Percentiles rank a stretch among this genome's conserved stretches.
These are phyloP conservation scores for Penicillium sp. DNA, from an alignment of 2,329 filamentous ascomycete species.

Conservation along the genomic window DNA sequence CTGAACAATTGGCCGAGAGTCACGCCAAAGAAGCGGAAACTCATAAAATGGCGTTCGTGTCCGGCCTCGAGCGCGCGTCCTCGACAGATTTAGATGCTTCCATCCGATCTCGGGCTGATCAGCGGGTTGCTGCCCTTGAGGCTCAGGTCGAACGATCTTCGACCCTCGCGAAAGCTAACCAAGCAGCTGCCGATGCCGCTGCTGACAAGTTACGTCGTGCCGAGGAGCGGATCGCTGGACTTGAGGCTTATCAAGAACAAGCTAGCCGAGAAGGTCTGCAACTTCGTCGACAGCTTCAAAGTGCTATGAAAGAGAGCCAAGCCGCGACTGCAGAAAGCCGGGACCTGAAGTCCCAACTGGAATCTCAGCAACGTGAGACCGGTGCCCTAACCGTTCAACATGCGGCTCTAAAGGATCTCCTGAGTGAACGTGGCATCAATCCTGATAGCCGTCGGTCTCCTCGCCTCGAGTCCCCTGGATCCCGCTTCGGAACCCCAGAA, in stretches of 20 bases:
- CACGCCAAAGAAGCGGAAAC: constrained; percentile 85
- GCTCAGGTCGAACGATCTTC: constrained; percentile 79
- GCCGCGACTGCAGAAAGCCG: constrained; percentile 78
- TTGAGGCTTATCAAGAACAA: constrained; percentile 97
- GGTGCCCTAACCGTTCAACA: constrained; percentile 93
- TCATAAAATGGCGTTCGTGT: constrained; percentile 80
- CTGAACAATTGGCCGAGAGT: constrained; percentile 85
- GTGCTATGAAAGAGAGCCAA: constrained; percentile 80
- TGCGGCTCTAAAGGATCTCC: constrained; percentile 87
- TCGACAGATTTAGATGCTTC: constrained; percentile 44
- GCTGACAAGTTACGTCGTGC: constrained; percentile 88
- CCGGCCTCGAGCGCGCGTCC: constrained; percentile 76
- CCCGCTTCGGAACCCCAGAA: constrained; percentile 77
- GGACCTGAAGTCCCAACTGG: constrained; percentile 80
- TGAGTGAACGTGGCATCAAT: constrained; percentile 86
- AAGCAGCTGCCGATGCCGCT: constrained; percentile 82
- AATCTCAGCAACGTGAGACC: constrained; percentile 87
- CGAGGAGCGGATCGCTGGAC: constrained; percentile 93
- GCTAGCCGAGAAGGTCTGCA: constrained; percentile 89
- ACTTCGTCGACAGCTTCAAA: constrained; percentile 87
- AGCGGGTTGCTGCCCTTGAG: constrained; percentile 73
- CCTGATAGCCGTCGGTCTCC: constrained; percentile 71
- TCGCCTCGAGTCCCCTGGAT: constrained; percentile 73
- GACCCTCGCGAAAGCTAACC: constrained; percentile 81
- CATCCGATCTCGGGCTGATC: constrained; percentile 45